These are phyloP conservation scores for Cordyceps tenuipes DNA, from an alignment of 2,329 filamentous ascomycete species.

Conservation along the genomic window DNA sequence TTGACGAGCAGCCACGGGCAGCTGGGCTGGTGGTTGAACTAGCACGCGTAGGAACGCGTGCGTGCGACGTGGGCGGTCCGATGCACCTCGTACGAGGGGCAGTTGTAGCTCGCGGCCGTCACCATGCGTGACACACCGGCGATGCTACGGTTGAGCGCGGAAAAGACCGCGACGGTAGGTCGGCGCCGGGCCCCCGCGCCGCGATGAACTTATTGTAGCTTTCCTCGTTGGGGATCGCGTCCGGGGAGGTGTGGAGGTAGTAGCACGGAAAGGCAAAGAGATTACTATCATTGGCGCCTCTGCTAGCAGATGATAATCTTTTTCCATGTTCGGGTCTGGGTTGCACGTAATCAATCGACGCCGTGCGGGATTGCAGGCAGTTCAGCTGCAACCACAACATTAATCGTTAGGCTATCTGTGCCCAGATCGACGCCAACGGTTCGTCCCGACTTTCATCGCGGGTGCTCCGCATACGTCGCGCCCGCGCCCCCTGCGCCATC, in stretches of 20 bases:
- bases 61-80: neutral
- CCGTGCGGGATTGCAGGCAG: neutral
- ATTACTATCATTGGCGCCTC: neutral
- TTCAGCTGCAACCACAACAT: neutral
- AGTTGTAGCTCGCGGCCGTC: slow-evolving; percentile 13
- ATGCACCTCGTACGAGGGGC: slow-evolving; percentile 10
- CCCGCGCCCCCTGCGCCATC: slow-evolving; percentile 11
- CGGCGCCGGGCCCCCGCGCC: neutral
- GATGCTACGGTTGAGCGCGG: neutral
- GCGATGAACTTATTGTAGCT: neutral
- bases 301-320: neutral
- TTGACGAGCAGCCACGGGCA: slow-evolving; percentile 15
- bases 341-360: neutral
- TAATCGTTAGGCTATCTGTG: neutral
- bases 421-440: neutral
- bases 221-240: neutral
- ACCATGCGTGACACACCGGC: slow-evolving; percentile 13
- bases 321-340: neutral
- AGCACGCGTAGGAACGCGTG: slow-evolving; percentile 14
- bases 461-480: slow-evolving; percentile 12
- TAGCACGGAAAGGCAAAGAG: neutral
- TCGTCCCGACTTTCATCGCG: slow-evolving; percentile 10
- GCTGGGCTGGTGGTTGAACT: slow-evolving; percentile 13
- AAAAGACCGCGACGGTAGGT: too few species aligned
- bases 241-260: neutral